Evolutionary conservation across 2,329 filamentous ascomycete genomes (phyloP).

Genomic region (Aspergillus carbonarius): DNA sequence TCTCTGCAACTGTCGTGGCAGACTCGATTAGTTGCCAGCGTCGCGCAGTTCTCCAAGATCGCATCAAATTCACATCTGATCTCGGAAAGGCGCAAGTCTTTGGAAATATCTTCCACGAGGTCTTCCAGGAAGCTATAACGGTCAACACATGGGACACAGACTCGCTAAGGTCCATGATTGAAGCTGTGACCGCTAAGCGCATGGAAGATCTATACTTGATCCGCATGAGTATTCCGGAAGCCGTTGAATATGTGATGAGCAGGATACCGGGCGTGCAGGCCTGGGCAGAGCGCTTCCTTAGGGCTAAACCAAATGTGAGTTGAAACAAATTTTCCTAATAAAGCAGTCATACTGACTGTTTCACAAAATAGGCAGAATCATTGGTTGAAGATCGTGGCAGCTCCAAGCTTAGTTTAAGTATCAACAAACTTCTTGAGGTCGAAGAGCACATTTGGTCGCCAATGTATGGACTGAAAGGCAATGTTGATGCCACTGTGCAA

Average conservation of each 20-base stretch:
- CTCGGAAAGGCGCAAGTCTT: conserved; percentile 81
- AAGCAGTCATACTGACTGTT: not conserved
- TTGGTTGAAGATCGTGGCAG: conserved; percentile 77
- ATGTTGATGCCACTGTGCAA: conserved; percentile 95
- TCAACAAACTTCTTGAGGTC: conserved; percentile 92
- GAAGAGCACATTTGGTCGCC: conserved; percentile 99
- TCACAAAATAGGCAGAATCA: conserved; percentile 57
- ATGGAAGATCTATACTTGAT: conserved; percentile 89
- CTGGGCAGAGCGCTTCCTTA: conserved; percentile 83
- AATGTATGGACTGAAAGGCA: conserved; percentile 94
- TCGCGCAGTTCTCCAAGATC: conserved; percentile 88
- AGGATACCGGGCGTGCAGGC: conserved; percentile 78
- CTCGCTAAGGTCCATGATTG: conserved; percentile 67
- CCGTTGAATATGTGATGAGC: conserved; percentile 74
- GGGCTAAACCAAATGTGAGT: conserved; percentile 65
- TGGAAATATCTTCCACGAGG: conserved; percentile 88
- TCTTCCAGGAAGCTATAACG: conserved; percentile 88
- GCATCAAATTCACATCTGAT: conserved; percentile 85
- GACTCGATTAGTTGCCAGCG: conserved; percentile 92
- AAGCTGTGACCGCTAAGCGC: conserved; percentile 69
- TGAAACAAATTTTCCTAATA: not conserved
- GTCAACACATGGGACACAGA: conserved; percentile 74
- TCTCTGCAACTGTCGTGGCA: conserved; percentile 93
- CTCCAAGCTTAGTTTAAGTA: conserved; percentile 73
- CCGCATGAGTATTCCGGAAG: conserved; percentile 69